These are phyloP conservation scores for Citrus maxima DNA, from an alignment of 345 rosid species.

Conservation along the genomic window DNA sequence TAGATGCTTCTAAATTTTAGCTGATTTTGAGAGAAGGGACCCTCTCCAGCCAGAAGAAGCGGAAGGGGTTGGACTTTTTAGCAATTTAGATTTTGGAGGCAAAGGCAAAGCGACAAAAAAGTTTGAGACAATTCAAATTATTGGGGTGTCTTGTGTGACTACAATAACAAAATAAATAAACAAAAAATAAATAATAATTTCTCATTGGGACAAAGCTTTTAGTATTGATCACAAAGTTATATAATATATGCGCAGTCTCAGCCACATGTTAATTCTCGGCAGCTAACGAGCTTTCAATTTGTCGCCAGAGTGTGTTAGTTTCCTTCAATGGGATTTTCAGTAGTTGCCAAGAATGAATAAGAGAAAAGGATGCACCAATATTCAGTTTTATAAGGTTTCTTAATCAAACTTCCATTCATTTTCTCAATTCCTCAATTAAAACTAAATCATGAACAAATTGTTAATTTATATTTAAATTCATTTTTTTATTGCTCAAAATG, in stretches of 20 bases:
- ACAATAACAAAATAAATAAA: background rate
- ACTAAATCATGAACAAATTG: background rate
- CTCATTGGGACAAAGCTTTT: background rate
- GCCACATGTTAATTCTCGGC: background rate
- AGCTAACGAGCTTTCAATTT: background rate
- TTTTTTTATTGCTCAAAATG: background rate
- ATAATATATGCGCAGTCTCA: background rate
- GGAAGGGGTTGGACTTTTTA: background rate
- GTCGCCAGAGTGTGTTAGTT: background rate
- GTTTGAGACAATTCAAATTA: conserved; percentile 5
- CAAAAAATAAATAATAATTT: background rate
- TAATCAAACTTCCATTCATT: background rate
- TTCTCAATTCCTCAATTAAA: background rate
- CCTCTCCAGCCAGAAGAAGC: background rate
- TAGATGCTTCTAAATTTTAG: background rate
- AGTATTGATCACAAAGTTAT: background rate
- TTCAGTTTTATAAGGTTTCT: background rate
- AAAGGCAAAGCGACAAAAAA: conserved; percentile 10
- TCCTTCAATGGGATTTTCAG: no score
- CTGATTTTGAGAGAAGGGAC: background rate
- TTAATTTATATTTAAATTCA: background rate
- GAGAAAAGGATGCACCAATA: background rate
- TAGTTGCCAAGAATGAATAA: no score
- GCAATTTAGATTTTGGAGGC: background rate
- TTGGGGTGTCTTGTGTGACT: background rate